These are phyloP conservation scores for Kodamaea fungicola DNA, from an alignment of 1,139 yeast species.

Conservation along the genomic window DNA sequence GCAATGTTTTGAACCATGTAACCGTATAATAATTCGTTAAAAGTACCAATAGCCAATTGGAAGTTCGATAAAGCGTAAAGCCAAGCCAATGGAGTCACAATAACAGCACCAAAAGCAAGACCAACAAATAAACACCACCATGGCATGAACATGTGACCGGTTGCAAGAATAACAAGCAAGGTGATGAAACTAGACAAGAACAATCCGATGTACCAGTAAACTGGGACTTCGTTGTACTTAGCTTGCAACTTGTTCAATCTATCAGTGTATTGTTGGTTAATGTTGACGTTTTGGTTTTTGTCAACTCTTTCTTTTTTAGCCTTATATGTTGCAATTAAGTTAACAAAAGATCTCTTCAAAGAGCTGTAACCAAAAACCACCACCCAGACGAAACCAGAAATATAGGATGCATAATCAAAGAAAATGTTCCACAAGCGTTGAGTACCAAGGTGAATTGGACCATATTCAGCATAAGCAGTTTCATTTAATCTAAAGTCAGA, in stretches of 20 bases:
- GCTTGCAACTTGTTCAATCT: conserved; percentile 38
- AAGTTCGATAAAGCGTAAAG: conserved; percentile 49
- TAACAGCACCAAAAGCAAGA: conserved; percentile 37
- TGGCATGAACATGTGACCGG: conserved; percentile 45
- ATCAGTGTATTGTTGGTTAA: conserved; percentile 22
- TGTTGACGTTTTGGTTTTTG: conserved; percentile 6
- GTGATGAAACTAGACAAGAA: conserved; percentile 31
- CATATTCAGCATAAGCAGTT: conserved; percentile 37
- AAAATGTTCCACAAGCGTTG: conserved; percentile 23
- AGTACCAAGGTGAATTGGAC: conserved; percentile 31
- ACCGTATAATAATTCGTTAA: conserved; percentile 49
- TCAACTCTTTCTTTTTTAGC: conserved; percentile 7
- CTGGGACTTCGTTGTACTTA: conserved; percentile 36
- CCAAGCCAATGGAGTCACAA: conserved; percentile 50
- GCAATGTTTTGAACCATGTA: conserved; percentile 33
- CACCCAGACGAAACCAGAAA: conserved; percentile 21
- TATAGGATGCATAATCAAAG: conserved; percentile 21
- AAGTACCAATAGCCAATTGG: conserved; percentile 50
- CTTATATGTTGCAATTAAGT: conserved; percentile 7
- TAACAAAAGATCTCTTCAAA: conserved; percentile 8
- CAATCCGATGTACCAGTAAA: conserved; percentile 33
- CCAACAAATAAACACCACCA: conserved; percentile 49
- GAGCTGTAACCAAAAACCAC: conserved; percentile 17
- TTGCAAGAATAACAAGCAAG: conserved; percentile 27
- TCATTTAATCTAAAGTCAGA: conserved; percentile 29